Conservation (phyloP, 2,329 filamentous ascomycete species). For the Xylariaceae sp. region DNA sequence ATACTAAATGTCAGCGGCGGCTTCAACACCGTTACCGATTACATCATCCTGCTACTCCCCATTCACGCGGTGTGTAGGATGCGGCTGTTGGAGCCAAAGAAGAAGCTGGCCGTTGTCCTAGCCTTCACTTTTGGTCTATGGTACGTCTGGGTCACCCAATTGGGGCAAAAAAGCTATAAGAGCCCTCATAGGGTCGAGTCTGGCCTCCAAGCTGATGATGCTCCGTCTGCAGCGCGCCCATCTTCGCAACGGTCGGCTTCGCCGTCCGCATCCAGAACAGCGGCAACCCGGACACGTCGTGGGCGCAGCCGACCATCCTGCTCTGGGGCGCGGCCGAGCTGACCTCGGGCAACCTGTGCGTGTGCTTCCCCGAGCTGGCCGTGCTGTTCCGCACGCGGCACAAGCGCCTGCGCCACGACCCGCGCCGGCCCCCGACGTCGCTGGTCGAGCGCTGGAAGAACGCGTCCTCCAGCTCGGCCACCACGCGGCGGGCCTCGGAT, state of each 20-base stretch:
- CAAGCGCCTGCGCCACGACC: background rate
- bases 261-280: conserved; percentile 2
- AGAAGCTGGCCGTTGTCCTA: conserved; percentile 9
- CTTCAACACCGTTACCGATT: conserved; percentile 15
- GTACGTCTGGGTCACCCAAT: conserved; percentile 1
- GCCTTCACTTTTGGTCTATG: conserved; percentile 14
- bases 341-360: background rate
- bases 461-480: background rate
- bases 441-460: background rate
- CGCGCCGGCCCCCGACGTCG: background rate
- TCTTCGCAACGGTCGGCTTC: conserved; percentile 3
- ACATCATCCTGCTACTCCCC: conserved; percentile 13
- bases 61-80: conserved; percentile 12
- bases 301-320: conserved; percentile 4
- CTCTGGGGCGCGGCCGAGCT: conserved; percentile 6
- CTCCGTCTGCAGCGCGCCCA: conserved; percentile 1
- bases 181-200: too few relatives aligned
- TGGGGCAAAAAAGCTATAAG: too few relatives aligned
- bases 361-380: background rate
- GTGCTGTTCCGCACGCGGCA: background rate
- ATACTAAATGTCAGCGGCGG: conserved; percentile 12
- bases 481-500: background rate
- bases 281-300: conserved; percentile 2
- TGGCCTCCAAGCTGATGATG: background rate
- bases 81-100: conserved; percentile 6